These are phyloP conservation scores for Anthostomella pinea DNA, from an alignment of 2,329 filamentous ascomycete species.

Conservation along the genomic window DNA sequence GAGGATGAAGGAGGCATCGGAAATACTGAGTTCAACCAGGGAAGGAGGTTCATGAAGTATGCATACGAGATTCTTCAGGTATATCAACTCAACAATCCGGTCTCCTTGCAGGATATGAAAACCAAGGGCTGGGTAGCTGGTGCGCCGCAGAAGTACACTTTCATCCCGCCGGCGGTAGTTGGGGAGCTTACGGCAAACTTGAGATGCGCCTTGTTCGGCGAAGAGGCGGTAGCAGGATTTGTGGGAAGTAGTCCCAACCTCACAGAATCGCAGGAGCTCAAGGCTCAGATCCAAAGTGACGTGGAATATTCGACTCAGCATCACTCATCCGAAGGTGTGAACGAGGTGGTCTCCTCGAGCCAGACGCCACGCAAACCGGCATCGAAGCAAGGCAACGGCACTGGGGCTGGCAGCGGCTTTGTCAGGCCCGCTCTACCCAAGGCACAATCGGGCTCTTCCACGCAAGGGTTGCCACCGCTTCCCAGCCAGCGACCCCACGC, in stretches of 20 bases:
- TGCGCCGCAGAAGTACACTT: slow-evolving; percentile 49
- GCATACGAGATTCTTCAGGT: slow-evolving; percentile 56
- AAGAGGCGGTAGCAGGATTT: slow-evolving; percentile 24
- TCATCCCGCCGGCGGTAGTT: slow-evolving; percentile 55
- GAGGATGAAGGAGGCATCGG: slow-evolving; percentile 43
- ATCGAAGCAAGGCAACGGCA: slow-evolving; percentile 4
- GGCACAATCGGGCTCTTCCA: slow-evolving; percentile 14
- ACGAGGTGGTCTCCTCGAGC: slow-evolving; percentile 33
- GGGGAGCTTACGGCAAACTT: slow-evolving; percentile 59
- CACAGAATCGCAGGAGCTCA: slow-evolving; percentile 51
- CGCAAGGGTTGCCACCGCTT: slow-evolving; percentile 12
- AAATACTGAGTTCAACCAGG: slow-evolving; percentile 50
- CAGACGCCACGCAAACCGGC: slow-evolving; percentile 23
- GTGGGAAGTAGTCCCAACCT: slow-evolving; percentile 15
- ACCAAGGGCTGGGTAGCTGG: slow-evolving; percentile 52
- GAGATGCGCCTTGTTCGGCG: slow-evolving; percentile 46
- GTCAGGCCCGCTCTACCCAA: slow-evolving; percentile 19
- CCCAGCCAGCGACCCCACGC: slow-evolving; percentile 13
- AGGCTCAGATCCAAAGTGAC: slow-evolving; percentile 49
- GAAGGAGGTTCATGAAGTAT: slow-evolving; percentile 36
- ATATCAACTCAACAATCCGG: slow-evolving; percentile 61
- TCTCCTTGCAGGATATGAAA: slow-evolving; percentile 49
- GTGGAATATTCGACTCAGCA: slow-evolving; percentile 39
- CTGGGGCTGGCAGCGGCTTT: slow-evolving; percentile 7
- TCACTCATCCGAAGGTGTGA: slow-evolving; percentile 16